These are phyloP conservation scores for Aureobasidium mangrovei DNA, from an alignment of 2,329 filamentous ascomycete species.

Conservation along the genomic window DNA sequence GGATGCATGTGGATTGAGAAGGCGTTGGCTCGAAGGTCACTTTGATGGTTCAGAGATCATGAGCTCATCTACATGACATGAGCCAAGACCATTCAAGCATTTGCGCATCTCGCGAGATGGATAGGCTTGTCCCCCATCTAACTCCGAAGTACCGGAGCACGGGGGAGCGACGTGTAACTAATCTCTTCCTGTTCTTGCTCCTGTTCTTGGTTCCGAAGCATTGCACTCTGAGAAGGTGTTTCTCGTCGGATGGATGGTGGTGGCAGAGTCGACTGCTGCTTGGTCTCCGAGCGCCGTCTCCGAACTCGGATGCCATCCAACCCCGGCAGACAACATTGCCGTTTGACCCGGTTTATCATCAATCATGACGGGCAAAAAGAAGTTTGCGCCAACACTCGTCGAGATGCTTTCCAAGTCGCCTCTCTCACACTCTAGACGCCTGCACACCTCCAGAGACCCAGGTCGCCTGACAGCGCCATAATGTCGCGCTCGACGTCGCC, in stretches of 20 bases:
- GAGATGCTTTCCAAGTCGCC: background rate
- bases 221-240: too few species aligned
- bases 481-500: constrained; percentile 1
- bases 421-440: background rate
- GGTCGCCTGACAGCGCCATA: background rate
- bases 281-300: too few species aligned
- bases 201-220: background rate
- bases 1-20: background rate
- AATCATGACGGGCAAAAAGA: background rate
- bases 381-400: background rate
- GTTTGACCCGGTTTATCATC: constrained; percentile 4
- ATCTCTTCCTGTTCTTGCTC: background rate
- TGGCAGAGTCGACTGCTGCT: too few species aligned
- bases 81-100: constrained; percentile 7
- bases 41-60: constrained; percentile 5
- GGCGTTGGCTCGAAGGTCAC: background rate
- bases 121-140: too few species aligned
- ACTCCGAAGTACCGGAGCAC: too few species aligned
- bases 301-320: too few species aligned
- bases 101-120: background rate
- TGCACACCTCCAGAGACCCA: background rate
- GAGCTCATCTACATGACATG: background rate
- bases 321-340: background rate
- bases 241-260: too few species aligned
- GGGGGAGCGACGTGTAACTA: too few species aligned